These are phyloP conservation scores for Cyberlindnera veronae DNA, from an alignment of 805 yeast genomes.

Conservation along the genomic window DNA sequence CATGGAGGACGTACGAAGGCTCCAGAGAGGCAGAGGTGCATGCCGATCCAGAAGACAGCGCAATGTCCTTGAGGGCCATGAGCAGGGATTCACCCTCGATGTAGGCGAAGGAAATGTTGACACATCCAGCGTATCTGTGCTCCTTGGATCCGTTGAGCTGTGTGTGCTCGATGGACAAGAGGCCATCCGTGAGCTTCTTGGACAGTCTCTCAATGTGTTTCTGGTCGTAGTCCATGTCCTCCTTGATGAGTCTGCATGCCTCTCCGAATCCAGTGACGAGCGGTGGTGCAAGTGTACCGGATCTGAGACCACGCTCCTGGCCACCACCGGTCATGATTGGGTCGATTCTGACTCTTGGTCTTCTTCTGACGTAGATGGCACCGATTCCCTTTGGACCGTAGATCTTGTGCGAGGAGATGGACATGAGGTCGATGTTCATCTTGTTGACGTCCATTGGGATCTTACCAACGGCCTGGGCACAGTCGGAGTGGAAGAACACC, in stretches of 20 bases:
- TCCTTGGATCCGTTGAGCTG: conserved; percentile 80
- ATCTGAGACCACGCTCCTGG: conserved; percentile 96
- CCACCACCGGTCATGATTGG: conserved; percentile 98
- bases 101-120: conserved; percentile 93
- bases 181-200: conserved; percentile 63
- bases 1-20: conserved; percentile 95
- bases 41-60: conserved; percentile 94
- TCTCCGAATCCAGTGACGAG: conserved; percentile 95
- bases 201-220: conserved; percentile 70
- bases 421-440: conserved; percentile 87
- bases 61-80: conserved; percentile 97
- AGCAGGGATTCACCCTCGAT: conserved; percentile 96
- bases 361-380: conserved; percentile 91
- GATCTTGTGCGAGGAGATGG: conserved; percentile 92
- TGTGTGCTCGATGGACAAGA: conserved; percentile 82
- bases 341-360: conserved; percentile 96
- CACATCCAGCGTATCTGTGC: conserved; percentile 87
- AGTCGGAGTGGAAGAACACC: conserved; percentile 96
- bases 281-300: conserved; percentile 98
- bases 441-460: conserved; percentile 89
- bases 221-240: conserved; percentile 72
- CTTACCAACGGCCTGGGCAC: conserved; percentile 96
- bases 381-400: conserved; percentile 99
- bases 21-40: conserved; percentile 98
- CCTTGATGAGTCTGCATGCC: conserved; percentile 80